A percentile compares a stretch with the other conserved stretches of the same genome.
Conservation (phyloP, 2,329 filamentous ascomycete species). For the Fusarium buharicum region DNA sequence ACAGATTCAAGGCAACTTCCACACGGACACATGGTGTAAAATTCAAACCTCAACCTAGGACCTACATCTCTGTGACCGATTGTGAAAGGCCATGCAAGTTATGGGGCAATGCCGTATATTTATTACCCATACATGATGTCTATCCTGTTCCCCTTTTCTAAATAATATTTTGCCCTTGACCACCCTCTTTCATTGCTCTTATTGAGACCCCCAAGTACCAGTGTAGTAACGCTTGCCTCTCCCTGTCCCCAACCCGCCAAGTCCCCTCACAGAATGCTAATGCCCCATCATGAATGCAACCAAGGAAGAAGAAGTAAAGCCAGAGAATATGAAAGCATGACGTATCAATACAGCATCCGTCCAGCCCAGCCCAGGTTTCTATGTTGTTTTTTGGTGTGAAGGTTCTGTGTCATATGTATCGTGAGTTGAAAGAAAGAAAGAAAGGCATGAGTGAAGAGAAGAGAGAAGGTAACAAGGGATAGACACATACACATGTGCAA, state of each 20-base stretch:
- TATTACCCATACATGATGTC: slow-evolving; percentile 10
- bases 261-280: background rate
- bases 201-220: background rate
- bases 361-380: slow-evolving; percentile 6
- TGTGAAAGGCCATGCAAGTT: background rate
- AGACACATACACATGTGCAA: slow-evolving; percentile 6
- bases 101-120: slow-evolving; percentile 4
- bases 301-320: slow-evolving; percentile 4
- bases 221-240: no score
- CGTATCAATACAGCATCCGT: background rate
- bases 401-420: slow-evolving; percentile 21
- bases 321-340: background rate
- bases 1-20: background rate
- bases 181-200: background rate
- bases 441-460: background rate
- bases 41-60: slow-evolving; percentile 19
- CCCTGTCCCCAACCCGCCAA: background rate
- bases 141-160: slow-evolving; percentile 13
- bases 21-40: slow-evolving; percentile 3
- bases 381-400: slow-evolving; percentile 7
- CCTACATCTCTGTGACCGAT: slow-evolving; percentile 2
- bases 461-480: background rate
- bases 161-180: background rate
- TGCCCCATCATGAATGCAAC: slow-evolving; percentile 11
- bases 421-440: slow-evolving; percentile 5